Conservation (phyloP, 2,329 filamentous ascomycete genomes). For the Ophiostoma populinum region DNA sequence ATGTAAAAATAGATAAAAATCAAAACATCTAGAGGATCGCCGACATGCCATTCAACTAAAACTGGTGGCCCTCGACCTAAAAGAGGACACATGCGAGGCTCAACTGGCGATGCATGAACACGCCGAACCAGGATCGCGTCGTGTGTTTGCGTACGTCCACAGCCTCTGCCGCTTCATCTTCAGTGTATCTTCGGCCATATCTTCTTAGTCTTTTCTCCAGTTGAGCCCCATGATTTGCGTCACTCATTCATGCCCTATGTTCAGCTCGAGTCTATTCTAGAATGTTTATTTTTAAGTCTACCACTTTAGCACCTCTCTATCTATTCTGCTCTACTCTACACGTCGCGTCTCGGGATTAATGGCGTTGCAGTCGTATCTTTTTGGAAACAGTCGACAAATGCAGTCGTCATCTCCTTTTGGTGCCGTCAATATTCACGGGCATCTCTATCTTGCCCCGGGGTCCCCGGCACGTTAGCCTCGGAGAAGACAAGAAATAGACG, state of each 20-base stretch:
- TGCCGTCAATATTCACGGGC: too few relatives aligned
- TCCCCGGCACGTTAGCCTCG: too few relatives aligned
- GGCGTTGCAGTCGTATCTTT: not conserved
- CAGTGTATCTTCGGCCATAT: not conserved
- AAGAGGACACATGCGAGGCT: too few relatives aligned
- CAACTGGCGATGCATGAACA: not conserved
- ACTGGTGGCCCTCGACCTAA: too few relatives aligned
- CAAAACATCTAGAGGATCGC: not conserved
- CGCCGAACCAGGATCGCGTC: not conserved
- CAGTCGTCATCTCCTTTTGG: not conserved
- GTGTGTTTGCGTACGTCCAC: not conserved
- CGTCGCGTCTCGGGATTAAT: not conserved
- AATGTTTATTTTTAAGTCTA: too few relatives aligned
- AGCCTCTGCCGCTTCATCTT: not conserved
- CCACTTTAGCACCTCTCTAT: too few relatives aligned
- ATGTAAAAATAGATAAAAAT: not conserved
- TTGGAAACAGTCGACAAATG: not conserved
- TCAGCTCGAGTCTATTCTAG: too few relatives aligned
- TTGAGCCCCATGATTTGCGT: constrained; percentile 2
- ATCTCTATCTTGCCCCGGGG: too few relatives aligned
- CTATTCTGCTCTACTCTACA: too few relatives aligned
- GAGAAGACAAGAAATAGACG: too few relatives aligned
- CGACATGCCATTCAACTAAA: too few relatives aligned
- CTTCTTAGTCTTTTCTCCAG: not conserved
- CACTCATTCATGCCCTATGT: not conserved